Evolutionary conservation across 2,329 filamentous ascomycete species (phyloP), one percentile per base, ranked within the genome.

Genomic region (Phoma sp.): DNA sequence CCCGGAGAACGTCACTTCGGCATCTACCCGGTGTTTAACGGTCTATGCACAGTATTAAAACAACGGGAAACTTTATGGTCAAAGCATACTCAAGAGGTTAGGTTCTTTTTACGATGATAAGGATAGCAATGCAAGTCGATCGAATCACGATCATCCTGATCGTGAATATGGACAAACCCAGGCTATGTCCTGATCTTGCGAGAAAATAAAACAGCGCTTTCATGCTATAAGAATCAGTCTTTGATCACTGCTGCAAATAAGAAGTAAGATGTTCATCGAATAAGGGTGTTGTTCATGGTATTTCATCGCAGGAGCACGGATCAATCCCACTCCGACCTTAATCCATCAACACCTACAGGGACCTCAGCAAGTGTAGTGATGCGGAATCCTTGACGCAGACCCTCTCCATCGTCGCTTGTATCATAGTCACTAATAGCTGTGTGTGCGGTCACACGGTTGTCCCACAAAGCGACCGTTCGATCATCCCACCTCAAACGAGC

Each of bases 391-490:
- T 68, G 65, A n/a, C 61, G 52, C 18, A 67, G 40, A 23, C 59
- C 62, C 45, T 62, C 62, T 2, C 59, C 64, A 24, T 65, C 62
- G 23, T 65, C 65, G 30, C 52, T 59, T 4, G 64, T 60, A 39
- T 65, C 57, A 37, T 67, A 96, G 71, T 95, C 90, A 1, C 91
- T 80, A 30, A 93, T 79, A 1, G 90, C 90, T 7, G 88, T 88
- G 73, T 95, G 90, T 64, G 85, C 82, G 6, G 88, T 91, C 0
- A 91, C 83, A 25, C 89, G 81, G 77, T 92, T 93, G 72, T 93
- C 90, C 90, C 90, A 93, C 1, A 93, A 84, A 2, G 93, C 88
- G 2, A 93, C 90, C 0, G 89, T 92, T 14, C 84, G 83, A 52
- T 85, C 81, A 66, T 86, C 85, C 90, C 90, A 95, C 71, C 87